These are phyloP conservation scores for Fraxinus excelsior DNA, from an alignment of 257 asterid species.

Conservation along the genomic window DNA sequence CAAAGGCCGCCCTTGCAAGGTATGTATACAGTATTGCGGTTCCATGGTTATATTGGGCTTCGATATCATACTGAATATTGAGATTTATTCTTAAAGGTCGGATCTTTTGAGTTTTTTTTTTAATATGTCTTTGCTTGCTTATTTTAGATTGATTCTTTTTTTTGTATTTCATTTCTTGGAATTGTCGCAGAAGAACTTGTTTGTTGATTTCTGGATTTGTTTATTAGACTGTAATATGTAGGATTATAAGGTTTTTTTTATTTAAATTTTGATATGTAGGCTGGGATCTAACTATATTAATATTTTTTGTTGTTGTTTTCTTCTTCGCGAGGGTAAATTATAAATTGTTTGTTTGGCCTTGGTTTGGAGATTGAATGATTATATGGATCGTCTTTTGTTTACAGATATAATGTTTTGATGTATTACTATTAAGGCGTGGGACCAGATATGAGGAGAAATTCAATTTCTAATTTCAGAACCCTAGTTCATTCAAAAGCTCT, in stretches of 20 bases:
- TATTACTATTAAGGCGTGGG: neutral
- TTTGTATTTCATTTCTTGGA: neutral
- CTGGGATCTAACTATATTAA: neutral
- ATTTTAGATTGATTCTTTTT: neutral
- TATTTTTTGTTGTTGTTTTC: neutral
- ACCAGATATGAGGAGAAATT: neutral
- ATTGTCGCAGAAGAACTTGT: neutral
- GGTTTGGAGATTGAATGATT: no score
- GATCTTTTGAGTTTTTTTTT: neutral
- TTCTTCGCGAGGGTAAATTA: neutral
- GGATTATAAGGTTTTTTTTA: neutral
- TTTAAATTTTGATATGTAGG: no score
- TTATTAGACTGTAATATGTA: neutral
- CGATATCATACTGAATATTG: neutral
- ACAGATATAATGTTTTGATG: no score
- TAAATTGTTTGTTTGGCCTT: neutral
- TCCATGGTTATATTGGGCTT: neutral
- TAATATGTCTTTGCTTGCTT: no score
- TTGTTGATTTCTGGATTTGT: constrained; percentile 19
- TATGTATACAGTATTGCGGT: neutral
- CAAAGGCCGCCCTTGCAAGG: constrained; percentile 54
- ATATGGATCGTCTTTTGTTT: neutral
- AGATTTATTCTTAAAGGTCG: neutral
- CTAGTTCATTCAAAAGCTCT: neutral
- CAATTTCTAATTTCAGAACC: neutral